Percentiles rank a stretch among this genome's conserved stretches.
phyloP scores from a whole-genome alignment of 805 yeast species.

The Yamadazyma olivae region DNA sequence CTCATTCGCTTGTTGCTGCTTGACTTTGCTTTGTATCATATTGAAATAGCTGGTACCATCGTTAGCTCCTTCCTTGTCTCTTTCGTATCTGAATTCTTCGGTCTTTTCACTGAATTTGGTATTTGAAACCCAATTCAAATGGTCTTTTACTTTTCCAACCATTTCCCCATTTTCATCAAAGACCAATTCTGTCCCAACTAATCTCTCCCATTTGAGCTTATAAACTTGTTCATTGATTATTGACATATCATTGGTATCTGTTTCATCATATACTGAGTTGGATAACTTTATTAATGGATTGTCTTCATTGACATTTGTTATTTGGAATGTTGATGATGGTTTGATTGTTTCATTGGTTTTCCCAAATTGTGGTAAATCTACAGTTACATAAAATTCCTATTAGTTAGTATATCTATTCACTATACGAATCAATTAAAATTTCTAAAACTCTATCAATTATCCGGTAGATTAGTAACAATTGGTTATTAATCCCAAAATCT shows the following conservation, averaged over 20 bases:
- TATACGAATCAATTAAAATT: too few relatives aligned
- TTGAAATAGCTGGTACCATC: slow-evolving; percentile 13
- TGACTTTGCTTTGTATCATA: slow-evolving; percentile 6
- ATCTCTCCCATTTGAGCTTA: slow-evolving; percentile 71
- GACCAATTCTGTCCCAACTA: slow-evolving; percentile 70
- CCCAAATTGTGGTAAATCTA: slow-evolving; percentile 28
- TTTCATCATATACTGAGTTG: slow-evolving; percentile 23
- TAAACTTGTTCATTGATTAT: slow-evolving; percentile 49
- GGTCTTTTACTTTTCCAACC: slow-evolving; percentile 39
- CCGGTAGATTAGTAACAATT: neutral
- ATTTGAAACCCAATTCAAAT: slow-evolving; percentile 27
- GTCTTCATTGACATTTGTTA: slow-evolving; percentile 29
- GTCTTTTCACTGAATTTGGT: slow-evolving; percentile 22
- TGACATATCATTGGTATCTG: slow-evolving; percentile 24
- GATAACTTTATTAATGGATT: slow-evolving; percentile 36
- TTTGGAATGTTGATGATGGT: slow-evolving; percentile 40
- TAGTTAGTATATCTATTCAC: slow-evolving; percentile 18
- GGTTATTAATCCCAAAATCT: slow-evolving; percentile 3
- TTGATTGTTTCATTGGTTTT: slow-evolving; percentile 21
- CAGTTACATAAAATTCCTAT: slow-evolving; percentile 32
- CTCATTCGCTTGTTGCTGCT: slow-evolving; percentile 1
- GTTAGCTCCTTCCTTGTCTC: slow-evolving; percentile 14
- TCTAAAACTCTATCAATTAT: neutral
- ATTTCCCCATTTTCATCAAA: slow-evolving; percentile 43
- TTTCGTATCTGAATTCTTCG: slow-evolving; percentile 12